phyloP scores from a whole-genome alignment of 1,284 basidiomycete genomes.

The Fomitopsis palustris region DNA sequence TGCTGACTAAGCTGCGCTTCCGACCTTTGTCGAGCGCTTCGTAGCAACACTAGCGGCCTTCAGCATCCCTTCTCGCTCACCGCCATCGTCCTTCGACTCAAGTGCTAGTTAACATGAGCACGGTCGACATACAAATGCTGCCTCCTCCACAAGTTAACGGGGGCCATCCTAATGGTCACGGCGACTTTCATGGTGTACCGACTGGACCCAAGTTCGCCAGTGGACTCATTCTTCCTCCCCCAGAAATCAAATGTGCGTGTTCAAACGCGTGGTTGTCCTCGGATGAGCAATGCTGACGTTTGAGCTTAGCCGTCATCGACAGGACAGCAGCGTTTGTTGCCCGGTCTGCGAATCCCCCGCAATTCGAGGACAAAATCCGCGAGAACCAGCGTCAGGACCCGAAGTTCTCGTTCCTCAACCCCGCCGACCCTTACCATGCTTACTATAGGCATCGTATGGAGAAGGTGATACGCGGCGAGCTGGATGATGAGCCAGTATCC shows the following conservation, averaged over 20 bases:
- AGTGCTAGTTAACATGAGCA: conserved; percentile 26
- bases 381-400: conserved; percentile 93
- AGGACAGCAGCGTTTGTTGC: conserved; percentile 94
- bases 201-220: conserved; percentile 63
- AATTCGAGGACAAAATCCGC: conserved; percentile 94
- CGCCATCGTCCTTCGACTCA: conserved; percentile 2
- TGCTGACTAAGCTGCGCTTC: conserved; percentile 27
- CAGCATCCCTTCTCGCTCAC: conserved; percentile 3
- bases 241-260: conserved; percentile 77
- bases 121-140: conserved; percentile 41
- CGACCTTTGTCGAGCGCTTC: conserved; percentile 1
- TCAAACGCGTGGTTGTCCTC: background rate
- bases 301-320: conserved; percentile 83
- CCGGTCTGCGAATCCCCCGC: conserved; percentile 82
- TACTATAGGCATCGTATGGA: conserved; percentile 93
- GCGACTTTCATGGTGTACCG: conserved; percentile 36
- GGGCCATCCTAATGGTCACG: conserved; percentile 34
- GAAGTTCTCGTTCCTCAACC: conserved; percentile 95
- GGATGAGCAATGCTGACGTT: background rate
- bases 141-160: conserved; percentile 34
- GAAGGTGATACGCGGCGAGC: conserved; percentile 70
- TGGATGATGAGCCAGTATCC: conserved; percentile 53
- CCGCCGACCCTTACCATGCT: conserved; percentile 93
- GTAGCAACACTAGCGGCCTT: conserved; percentile 4
- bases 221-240: conserved; percentile 88